These are phyloP conservation scores for Hymenoscyphus fructigenus DNA, from an alignment of 2,329 filamentous ascomycete species.

Conservation along the genomic window DNA sequence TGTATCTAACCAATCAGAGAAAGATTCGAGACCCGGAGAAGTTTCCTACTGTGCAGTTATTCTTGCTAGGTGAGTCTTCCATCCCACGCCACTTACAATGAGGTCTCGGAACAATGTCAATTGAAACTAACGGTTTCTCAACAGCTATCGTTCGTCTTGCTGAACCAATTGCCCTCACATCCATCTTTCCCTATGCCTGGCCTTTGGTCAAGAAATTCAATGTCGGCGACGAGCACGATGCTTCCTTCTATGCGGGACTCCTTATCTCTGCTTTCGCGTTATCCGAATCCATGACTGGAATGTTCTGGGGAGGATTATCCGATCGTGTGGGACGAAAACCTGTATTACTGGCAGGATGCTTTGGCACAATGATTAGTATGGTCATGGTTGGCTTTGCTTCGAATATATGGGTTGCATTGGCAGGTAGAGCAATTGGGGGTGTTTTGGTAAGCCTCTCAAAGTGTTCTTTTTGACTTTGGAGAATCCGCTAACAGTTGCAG, in stretches of 20 bases:
- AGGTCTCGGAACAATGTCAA: conserved; percentile 1
- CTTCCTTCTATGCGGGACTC: conserved; percentile 83
- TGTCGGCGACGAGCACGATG: conserved; percentile 69
- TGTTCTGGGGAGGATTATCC: conserved; percentile 84
- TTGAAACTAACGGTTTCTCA: conserved; percentile 40
- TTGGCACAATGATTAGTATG: conserved; percentile 80
- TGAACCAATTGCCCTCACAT: conserved; percentile 89
- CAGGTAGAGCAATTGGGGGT: conserved; percentile 74
- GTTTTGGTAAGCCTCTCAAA: conserved; percentile 48
- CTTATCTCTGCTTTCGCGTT: conserved; percentile 85
- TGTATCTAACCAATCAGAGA: conserved; percentile 32
- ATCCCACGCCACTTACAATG: conserved; percentile 11
- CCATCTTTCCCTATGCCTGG: conserved; percentile 92
- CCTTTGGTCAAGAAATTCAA: conserved; percentile 75
- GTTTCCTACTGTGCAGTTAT: conserved; percentile 81
- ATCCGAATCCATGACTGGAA: conserved; percentile 78
- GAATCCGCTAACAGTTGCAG: neutral
- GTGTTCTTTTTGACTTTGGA: neutral
- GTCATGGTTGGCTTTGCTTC: conserved; percentile 78
- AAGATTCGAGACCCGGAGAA: conserved; percentile 61
- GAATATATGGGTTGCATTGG: conserved; percentile 80
- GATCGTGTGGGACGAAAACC: conserved; percentile 84
- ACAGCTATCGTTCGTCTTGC: conserved; percentile 83
- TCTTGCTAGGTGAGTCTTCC: conserved; percentile 68
- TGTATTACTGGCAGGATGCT: conserved; percentile 75